Evolutionary conservation across 139 green algal species (phyloP).

Genomic region (Dunaliella primolecta): DNA sequence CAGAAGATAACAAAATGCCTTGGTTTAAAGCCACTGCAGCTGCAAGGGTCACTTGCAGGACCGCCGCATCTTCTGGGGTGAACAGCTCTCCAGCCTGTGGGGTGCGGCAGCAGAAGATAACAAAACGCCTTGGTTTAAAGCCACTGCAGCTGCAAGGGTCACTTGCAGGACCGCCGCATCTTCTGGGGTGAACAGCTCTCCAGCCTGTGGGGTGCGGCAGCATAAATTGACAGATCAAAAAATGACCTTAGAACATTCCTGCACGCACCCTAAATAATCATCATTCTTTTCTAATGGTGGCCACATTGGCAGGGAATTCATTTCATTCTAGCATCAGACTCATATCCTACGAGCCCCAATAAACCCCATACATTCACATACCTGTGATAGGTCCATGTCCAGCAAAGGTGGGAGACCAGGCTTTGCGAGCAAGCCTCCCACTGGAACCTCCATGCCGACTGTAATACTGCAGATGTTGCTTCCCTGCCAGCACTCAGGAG

Average conservation of each 20-base stretch:
- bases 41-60: constrained; percentile 9
- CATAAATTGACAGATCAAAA: not conserved
- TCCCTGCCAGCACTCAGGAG: not conserved
- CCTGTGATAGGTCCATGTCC: constrained; percentile 19
- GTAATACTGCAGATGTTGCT: not conserved
- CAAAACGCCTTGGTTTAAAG: not conserved
- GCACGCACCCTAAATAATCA: not conserved
- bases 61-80: constrained; percentile 15
- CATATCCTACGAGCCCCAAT: too few species aligned
- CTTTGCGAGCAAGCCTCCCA: constrained; percentile 14
- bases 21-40: not conserved
- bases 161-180: constrained; percentile 17
- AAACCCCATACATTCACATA: too few species aligned
- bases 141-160: not conserved
- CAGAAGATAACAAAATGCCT: not conserved
- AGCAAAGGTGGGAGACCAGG: not conserved
- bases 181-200: not conserved
- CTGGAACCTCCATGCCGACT: constrained; percentile 14
- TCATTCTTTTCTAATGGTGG: not conserved
- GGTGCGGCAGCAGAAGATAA: not conserved
- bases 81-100: not conserved
- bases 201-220: not conserved
- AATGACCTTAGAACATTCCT: not conserved
- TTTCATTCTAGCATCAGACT: too few species aligned
- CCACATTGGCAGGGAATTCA: too few species aligned